Conservation (phyloP, 257 asterid species). For the Phtheirospermum japonicum region DNA sequence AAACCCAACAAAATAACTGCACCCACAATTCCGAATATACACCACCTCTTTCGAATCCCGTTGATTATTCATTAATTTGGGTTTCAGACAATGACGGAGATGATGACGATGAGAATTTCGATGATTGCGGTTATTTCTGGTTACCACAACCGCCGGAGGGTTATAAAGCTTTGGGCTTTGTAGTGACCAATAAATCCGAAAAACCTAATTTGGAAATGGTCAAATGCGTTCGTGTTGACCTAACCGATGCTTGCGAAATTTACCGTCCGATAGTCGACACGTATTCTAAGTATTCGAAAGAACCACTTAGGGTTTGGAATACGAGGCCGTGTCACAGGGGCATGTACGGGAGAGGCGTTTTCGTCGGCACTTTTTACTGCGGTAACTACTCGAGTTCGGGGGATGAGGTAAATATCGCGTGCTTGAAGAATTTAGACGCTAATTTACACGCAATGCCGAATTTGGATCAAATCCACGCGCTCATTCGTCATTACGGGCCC, state of each 20-base stretch:
- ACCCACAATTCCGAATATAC: conserved; percentile 13
- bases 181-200: conserved; percentile 53
- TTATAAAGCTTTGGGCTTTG: conserved; percentile 71
- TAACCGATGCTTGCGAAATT: conserved; percentile 67
- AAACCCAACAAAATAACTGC: conserved; percentile 3
- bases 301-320: conserved; percentile 53
- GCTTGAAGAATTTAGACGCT: conserved; percentile 68
- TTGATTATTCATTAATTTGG: conserved; percentile 74
- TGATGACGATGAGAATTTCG: conserved; percentile 52
- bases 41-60: conserved; percentile 61
- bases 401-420: conserved; percentile 49
- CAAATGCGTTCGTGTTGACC: conserved; percentile 72
- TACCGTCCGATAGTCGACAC: conserved; percentile 38
- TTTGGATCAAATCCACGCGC: conserved; percentile 68
- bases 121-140: conserved; percentile 64
- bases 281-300: conserved; percentile 39
- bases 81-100: conserved; percentile 52
- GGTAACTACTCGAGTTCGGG: conserved; percentile 35
- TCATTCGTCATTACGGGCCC: conserved; percentile 75
- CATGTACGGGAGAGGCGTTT: conserved; percentile 61
- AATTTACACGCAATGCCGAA: conserved; percentile 76
- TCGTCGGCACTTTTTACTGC: conserved; percentile 71
- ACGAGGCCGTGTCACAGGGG: conserved; percentile 72
- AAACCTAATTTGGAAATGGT: conserved; percentile 63
- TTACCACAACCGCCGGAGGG: conserved; percentile 74